A percentile compares a stretch with the other conserved stretches of the same genome.
phyloP scores from a whole-genome alignment of 2,329 filamentous ascomycete species.

The Xylaria sp. region DNA sequence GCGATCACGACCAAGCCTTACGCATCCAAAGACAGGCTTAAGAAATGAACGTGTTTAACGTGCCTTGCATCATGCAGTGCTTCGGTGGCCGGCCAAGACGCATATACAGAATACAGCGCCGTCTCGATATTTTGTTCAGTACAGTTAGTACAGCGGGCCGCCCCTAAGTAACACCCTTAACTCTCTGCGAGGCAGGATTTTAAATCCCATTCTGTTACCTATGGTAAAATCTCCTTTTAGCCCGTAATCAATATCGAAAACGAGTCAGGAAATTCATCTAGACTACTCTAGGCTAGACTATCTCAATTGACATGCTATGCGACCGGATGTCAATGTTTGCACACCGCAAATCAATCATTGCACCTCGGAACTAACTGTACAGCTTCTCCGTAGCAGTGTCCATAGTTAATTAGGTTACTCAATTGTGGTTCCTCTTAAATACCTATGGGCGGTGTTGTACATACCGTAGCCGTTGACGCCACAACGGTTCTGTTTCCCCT shows the following conservation, averaged over 20 bases:
- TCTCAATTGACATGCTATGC: neutral
- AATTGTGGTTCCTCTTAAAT: neutral
- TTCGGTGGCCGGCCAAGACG: slow-evolving; percentile 17
- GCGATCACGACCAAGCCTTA: slow-evolving; percentile 13
- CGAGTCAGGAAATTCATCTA: neutral
- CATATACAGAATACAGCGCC: slow-evolving; percentile 9
- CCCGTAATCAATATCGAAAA: neutral
- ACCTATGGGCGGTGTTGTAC: neutral
- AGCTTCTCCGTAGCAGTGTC: neutral
- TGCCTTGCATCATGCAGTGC: slow-evolving; percentile 34
- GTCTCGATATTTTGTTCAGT: neutral
- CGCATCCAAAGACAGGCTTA: slow-evolving; percentile 3
- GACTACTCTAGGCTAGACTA: neutral
- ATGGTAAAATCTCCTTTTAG: neutral
- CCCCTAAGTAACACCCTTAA: neutral
- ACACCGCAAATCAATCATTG: neutral
- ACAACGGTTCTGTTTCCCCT: slow-evolving; percentile 7
- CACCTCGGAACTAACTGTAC: neutral
- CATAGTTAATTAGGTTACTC: neutral
- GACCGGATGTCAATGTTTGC: neutral
- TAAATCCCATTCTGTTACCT: neutral
- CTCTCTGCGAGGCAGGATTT: neutral
- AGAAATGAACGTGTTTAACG: slow-evolving; percentile 22
- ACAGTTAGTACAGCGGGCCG: neutral
- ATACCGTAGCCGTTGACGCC: neutral